Base-by-base conservation (phyloP, 768 basidiomycete species). In the Candolleomyces aberdarensis region DNA sequence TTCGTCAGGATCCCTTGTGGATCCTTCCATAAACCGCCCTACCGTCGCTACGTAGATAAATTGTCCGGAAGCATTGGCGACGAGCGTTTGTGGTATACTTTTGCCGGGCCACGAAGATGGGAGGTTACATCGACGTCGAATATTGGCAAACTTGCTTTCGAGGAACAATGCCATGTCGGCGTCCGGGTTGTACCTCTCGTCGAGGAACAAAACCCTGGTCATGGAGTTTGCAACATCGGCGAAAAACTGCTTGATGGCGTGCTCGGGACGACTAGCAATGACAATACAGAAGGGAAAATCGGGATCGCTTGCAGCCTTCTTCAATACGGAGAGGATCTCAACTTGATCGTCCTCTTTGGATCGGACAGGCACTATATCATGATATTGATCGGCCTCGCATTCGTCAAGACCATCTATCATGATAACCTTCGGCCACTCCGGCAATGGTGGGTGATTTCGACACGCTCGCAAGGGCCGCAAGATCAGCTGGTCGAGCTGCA, bases 21-120 rank as follows among this genome's bases (percentile, higher is more conserved):
- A 32, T 9, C 32, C 32, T 32, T 32, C 32, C 32, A 32, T 32
- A 41, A 50, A 67, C 9, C 56, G 54, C 5, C 57, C 53, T 11
- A 63, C 64, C 1, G 58, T 62, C n/a, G 66, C 52, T 13, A 63
- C 66, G 41, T 64, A 63, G 14, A 67, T 63, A 40, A 63, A 64
- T 43, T 67, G 66, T 2, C 66, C 66, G 2, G 65, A 66, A 8
- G 60, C 39, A 40, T 43, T 31, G 32, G 26, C 7, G 11, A 32
- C 14, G 3, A 53, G 20, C 11, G 19, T 39, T 1, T 31, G 14
- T 4, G 57, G 20, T 14, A 31, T 39, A 17, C 31, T 47, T 26
- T 9, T 19, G 39, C 36, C 10, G 4, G 56, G 56, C 61, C 61
- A 62, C 17, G 47, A 13, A 11, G 36, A 19, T 3, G 32, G 9